phyloP scores from a whole-genome alignment of 164 flowering plant genomes.

The Piper betle region DNA sequence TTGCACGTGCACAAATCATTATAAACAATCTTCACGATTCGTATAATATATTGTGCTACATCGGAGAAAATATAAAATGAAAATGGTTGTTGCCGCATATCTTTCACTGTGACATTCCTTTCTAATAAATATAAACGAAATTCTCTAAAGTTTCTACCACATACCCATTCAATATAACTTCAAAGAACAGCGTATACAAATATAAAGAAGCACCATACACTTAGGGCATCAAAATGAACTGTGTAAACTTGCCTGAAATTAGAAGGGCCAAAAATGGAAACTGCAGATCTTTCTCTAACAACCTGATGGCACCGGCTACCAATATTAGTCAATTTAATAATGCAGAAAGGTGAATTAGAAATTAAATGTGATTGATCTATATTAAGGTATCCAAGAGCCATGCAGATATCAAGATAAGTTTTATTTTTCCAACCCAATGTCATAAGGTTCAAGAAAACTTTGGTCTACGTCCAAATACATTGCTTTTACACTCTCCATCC shows the following conservation, averaged over 20 bases:
- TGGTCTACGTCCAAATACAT: background rate
- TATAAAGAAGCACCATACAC: background rate
- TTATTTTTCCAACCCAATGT: too few species aligned
- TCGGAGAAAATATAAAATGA: too few species aligned
- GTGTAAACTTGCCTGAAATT: conserved; percentile 56
- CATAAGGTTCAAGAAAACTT: too few species aligned
- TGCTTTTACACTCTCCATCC: too few species aligned
- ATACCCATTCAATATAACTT: background rate
- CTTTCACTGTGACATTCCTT: background rate
- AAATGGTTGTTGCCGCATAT: too few species aligned
- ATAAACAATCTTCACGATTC: too few species aligned
- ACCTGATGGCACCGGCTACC: conserved; percentile 22
- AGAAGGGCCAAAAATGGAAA: conserved; percentile 93
- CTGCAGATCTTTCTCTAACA: conserved; percentile 50
- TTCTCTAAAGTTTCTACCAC: background rate
- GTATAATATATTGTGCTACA: too few species aligned
- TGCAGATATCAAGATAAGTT: too few species aligned
- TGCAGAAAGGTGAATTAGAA: background rate
- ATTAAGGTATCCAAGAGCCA: too few species aligned
- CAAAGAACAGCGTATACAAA: background rate
- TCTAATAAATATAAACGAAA: too few species aligned
- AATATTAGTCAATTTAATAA: background rate
- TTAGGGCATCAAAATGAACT: background rate
- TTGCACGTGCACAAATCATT: too few species aligned
- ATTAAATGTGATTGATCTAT: too few species aligned